A percentile compares a stretch with the other conserved stretches of the same genome.
These are phyloP conservation scores for Pythium chondricola DNA, from an alignment of 352 stramenopile species.

Conservation along the genomic window DNA sequence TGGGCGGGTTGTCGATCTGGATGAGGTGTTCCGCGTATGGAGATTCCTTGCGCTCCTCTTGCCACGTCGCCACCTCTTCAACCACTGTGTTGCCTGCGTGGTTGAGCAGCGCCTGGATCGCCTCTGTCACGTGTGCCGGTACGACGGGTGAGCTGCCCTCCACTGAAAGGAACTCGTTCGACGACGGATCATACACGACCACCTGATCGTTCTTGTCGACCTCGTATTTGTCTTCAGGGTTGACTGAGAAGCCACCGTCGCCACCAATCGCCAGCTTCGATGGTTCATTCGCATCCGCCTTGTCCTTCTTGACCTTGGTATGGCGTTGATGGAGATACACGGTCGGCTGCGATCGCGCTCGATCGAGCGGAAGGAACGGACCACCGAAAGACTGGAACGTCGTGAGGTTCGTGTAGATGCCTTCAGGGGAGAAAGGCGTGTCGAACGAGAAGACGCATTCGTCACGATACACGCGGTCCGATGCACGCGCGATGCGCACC, in stretches of 20 bases:
- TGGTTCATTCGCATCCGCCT: constrained; percentile 20
- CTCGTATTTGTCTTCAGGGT: constrained; percentile 49
- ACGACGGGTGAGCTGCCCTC: constrained; percentile 32
- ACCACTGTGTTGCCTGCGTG: constrained; percentile 72
- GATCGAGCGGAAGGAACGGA: constrained; percentile 55
- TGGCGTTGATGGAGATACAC: constrained; percentile 81
- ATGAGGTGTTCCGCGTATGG: constrained; percentile 73
- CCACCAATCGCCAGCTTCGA: constrained; percentile 96
- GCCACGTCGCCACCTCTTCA: constrained; percentile 77
- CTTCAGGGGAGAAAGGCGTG: constrained; percentile 54
- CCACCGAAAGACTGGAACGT: constrained; percentile 91
- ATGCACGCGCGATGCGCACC: constrained; percentile 43
- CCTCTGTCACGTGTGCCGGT: constrained; percentile 42
- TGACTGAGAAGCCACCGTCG: constrained; percentile 90
- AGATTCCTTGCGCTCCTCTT: constrained; percentile 71
- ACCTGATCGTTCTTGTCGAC: constrained; percentile 78
- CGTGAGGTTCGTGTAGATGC: constrained; percentile 90
- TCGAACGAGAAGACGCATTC: constrained; percentile 98
- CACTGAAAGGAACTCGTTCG: constrained; percentile 17
- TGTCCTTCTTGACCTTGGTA: constrained; percentile 19
- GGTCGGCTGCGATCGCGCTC: constrained; percentile 20
- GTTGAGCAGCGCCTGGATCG: constrained; percentile 53
- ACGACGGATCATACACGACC: constrained; percentile 53
- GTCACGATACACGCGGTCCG: constrained; percentile 91
- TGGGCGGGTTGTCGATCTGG: constrained; percentile 49